Conservation (phyloP, 2,329 filamentous ascomycete genomes). For the Phaeosphaeriaceae sp. region DNA sequence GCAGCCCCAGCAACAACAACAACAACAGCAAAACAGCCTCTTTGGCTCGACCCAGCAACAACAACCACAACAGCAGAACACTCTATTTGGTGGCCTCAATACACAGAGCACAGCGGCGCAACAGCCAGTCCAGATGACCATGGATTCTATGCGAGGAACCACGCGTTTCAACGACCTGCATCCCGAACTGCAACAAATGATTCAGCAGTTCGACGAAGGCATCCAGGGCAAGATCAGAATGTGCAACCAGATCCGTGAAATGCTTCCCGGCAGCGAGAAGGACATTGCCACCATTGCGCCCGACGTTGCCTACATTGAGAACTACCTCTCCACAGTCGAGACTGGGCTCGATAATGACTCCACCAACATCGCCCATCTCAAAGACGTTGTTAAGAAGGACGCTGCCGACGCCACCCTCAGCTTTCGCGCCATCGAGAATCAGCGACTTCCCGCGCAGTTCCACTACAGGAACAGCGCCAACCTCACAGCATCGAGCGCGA, state of each 20-base stretch:
- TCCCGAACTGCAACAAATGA: slow-evolving; percentile 79
- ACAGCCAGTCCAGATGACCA: slow-evolving; percentile 39
- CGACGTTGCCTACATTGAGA: slow-evolving; percentile 70
- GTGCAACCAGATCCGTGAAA: slow-evolving; percentile 75
- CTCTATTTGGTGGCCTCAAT: slow-evolving; percentile 43
- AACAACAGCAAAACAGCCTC: slow-evolving; percentile 45
- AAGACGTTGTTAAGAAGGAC: slow-evolving; percentile 69
- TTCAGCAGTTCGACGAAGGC: slow-evolving; percentile 78
- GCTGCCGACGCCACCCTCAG: slow-evolving; percentile 74
- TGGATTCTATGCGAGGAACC: slow-evolving; percentile 78
- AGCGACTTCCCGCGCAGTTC: slow-evolving; percentile 73
- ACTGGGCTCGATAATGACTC: slow-evolving; percentile 70
- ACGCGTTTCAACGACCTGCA: slow-evolving; percentile 92
- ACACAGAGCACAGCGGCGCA: slow-evolving; percentile 38
- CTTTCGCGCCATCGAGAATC: slow-evolving; percentile 77
- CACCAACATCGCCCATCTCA: slow-evolving; percentile 64
- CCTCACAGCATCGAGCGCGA: slow-evolving; percentile 39
- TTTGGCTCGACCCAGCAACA: slow-evolving; percentile 24
- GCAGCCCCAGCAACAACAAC: slow-evolving; percentile 40
- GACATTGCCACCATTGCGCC: slow-evolving; percentile 71
- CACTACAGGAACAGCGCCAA: slow-evolving; percentile 60
- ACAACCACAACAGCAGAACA: slow-evolving; percentile 33
- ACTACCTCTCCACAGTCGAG: slow-evolving; percentile 70
- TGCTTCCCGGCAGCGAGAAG: slow-evolving; percentile 69
- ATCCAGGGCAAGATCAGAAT: slow-evolving; percentile 81